Base-by-base conservation (phyloP, 2,329 filamentous ascomycete species). In the Fusarium multiceps region DNA sequence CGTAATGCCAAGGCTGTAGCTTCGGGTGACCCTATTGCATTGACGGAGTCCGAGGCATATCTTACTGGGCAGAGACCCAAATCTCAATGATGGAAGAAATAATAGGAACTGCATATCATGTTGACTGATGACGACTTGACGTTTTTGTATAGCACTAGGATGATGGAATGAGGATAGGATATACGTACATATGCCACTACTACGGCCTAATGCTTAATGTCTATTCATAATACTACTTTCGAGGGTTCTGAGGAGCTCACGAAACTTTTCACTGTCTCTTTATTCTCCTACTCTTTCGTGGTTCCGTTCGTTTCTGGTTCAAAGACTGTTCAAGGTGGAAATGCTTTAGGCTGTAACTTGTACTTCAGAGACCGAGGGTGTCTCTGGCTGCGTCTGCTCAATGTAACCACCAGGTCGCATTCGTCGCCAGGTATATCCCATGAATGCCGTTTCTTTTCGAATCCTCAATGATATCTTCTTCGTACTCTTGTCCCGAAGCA, bases 371-470 rank as follows among this genome's bases (percentile, higher is more conserved):
- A n/a, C 13, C 21, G 28, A 13, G 18, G 21, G 30, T 14, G 23
- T 20, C 23, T 64, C 66, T 7, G 21, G 21, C n/a, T 43, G 21
- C 56, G 55, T 61, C 41, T 59, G 45, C 10, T 72, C 61, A n/a
- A 69, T 62, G 51, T 78, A 81, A 5, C 78, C 76, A 12, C 74
- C 74, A 2, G 79, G 78, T 40, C 78, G 75, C 76, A 80, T 79
- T 63, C 89, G 83, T 14, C 89, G 87, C 84, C 96, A 98, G 3
- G 92, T 93, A 78, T 99, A 99, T 1, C 95, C 95, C 66, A 97
- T 80, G 79, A 98, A 98, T 0, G 93, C 94, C 27, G 88, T 92
- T 77, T 87, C 87, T 80, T 95, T 97, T 63, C 96, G 88, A 69
- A 96, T 86, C 71, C 93, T 89, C 79, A 98, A 82, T n/a, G 92